Percentiles rank a stretch among this genome's conserved stretches.
phyloP scores from a whole-genome alignment of 1,284 basidiomycete genomes.

The Mycena citricolor region DNA sequence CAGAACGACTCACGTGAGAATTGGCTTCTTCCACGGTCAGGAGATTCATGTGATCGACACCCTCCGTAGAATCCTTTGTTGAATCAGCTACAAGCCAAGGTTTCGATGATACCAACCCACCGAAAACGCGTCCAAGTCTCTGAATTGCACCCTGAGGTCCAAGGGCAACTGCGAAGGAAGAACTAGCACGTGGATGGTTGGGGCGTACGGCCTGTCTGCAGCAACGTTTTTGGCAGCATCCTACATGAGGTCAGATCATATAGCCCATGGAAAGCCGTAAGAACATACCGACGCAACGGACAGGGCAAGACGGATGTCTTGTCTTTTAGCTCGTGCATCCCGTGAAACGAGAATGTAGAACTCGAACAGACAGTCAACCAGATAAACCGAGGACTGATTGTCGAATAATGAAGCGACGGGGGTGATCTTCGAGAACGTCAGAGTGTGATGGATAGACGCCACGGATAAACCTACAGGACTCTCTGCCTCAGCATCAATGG shows the following conservation, averaged over 20 bases:
- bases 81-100: slow-evolving; percentile 13
- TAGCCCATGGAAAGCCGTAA: neutral
- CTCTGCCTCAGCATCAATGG: slow-evolving; percentile 42
- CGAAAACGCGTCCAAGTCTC: slow-evolving; percentile 56
- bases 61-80: neutral
- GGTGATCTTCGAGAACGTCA: slow-evolving; percentile 31
- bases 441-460: neutral
- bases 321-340: slow-evolving; percentile 55
- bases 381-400: slow-evolving; percentile 46
- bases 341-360: slow-evolving; percentile 73
- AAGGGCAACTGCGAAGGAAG: slow-evolving; percentile 70
- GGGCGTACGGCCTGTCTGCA: slow-evolving; percentile 57
- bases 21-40: slow-evolving; percentile 56
- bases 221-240: slow-evolving; percentile 51
- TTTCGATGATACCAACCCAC: slow-evolving; percentile 34
- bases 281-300: slow-evolving; percentile 51
- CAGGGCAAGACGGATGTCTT: slow-evolving; percentile 62
- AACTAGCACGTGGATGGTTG: slow-evolving; percentile 68
- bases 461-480: slow-evolving; percentile 39
- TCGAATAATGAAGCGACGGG: slow-evolving; percentile 35
- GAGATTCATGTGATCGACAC: slow-evolving; percentile 77
- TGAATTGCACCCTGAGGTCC: slow-evolving; percentile 64
- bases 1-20: slow-evolving; percentile 48
- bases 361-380: slow-evolving; percentile 76
- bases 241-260: slow-evolving; percentile 35